Evolutionary conservation across 495 filamentous ascomycete genomes (phyloP).

Genomic region (Achaetomiella virescens): DNA sequence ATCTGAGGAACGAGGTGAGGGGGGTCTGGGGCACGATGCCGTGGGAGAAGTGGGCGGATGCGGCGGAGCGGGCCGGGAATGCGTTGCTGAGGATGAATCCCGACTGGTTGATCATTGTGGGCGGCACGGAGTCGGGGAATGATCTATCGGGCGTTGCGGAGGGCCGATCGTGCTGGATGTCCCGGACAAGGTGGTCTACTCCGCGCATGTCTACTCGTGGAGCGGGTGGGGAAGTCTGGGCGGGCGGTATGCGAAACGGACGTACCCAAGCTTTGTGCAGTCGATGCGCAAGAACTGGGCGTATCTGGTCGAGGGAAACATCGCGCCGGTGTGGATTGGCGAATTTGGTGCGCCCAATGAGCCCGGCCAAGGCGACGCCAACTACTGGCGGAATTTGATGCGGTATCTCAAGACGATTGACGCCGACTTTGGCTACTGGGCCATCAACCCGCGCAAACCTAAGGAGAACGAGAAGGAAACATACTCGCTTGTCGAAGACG

Average conservation of each 20-base stretch:
- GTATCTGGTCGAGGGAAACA: slow-evolving; percentile 50
- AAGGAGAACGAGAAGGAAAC: slow-evolving; percentile 45
- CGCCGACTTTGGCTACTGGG: slow-evolving; percentile 60
- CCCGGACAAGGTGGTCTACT: slow-evolving; percentile 51
- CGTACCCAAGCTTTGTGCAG: slow-evolving; percentile 50
- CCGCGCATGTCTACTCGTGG: slow-evolving; percentile 56
- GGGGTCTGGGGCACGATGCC: slow-evolving; percentile 58
- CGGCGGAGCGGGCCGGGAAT: slow-evolving; percentile 52
- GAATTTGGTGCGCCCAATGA: slow-evolving; percentile 51
- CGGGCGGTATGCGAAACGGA: slow-evolving; percentile 46
- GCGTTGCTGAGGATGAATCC: slow-evolving; percentile 47
- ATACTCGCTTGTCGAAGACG: slow-evolving; percentile 51
- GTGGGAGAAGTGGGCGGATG: slow-evolving; percentile 52
- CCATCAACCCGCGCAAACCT: slow-evolving; percentile 55
- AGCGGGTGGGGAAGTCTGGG: slow-evolving; percentile 53
- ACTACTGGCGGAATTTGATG: slow-evolving; percentile 56
- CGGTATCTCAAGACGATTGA: slow-evolving; percentile 47
- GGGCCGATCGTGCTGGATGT: slow-evolving; percentile 49
- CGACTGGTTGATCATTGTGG: slow-evolving; percentile 58
- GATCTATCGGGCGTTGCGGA: slow-evolving; percentile 44
- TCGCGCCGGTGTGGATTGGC: slow-evolving; percentile 56
- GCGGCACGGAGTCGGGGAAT: slow-evolving; percentile 54
- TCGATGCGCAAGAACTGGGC: slow-evolving; percentile 57
- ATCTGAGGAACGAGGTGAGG: slow-evolving; percentile 56
- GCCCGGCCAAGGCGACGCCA: slow-evolving; percentile 44